Conservation (phyloP, 2,329 filamentous ascomycete species). For the Sclerotinia trifoliorum region DNA sequence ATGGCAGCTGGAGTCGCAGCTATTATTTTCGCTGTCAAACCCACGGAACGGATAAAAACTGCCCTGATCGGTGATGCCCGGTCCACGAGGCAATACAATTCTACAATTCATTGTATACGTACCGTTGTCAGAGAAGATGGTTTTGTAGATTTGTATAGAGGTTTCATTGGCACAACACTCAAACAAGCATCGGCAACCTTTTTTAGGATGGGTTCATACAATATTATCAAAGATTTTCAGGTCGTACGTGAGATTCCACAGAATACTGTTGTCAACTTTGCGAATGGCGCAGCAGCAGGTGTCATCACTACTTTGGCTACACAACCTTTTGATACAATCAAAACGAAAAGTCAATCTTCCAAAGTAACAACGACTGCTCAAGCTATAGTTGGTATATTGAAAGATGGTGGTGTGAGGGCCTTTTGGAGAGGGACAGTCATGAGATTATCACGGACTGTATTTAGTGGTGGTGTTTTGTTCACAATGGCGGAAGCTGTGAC, state of each 20-base stretch:
- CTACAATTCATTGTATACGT: slow-evolving; percentile 40
- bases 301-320: slow-evolving; percentile 58
- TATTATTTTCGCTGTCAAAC: slow-evolving; percentile 63
- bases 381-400: slow-evolving; percentile 53
- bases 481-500: slow-evolving; percentile 29
- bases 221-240: slow-evolving; percentile 48
- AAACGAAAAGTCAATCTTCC: slow-evolving; percentile 61
- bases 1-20: slow-evolving; percentile 63
- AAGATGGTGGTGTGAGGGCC: slow-evolving; percentile 57
- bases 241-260: slow-evolving; percentile 39
- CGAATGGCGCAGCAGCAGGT: slow-evolving; percentile 60
- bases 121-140: slow-evolving; percentile 44
- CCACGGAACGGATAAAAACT: slow-evolving; percentile 67
- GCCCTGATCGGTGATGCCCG: slow-evolving; percentile 47
- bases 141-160: slow-evolving; percentile 46
- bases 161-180: slow-evolving; percentile 47
- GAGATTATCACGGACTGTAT: slow-evolving; percentile 61
- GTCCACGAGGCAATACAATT: slow-evolving; percentile 34
- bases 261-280: slow-evolving; percentile 56
- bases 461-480: slow-evolving; percentile 54
- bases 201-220: slow-evolving; percentile 45
- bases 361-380: slow-evolving; percentile 56
- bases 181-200: slow-evolving; percentile 51
- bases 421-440: slow-evolving; percentile 70
- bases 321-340: slow-evolving; percentile 62